A percentile compares a stretch with the other conserved stretches of the same genome.
These are phyloP conservation scores for Carpinus viminea DNA, from an alignment of 306 rosid genomes.

Conservation along the genomic window DNA sequence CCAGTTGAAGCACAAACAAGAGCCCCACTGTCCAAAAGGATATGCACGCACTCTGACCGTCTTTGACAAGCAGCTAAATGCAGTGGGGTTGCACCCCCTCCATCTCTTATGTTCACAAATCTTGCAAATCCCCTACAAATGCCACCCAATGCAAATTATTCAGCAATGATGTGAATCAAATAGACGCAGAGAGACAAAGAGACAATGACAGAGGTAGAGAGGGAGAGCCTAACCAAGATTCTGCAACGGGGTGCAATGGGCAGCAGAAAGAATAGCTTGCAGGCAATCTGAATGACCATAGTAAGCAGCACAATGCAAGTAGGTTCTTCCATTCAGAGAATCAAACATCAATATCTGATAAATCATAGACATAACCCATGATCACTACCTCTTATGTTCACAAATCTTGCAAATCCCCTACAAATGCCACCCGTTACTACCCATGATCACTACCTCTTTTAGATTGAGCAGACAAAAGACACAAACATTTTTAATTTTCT, in stretches of 20 bases:
- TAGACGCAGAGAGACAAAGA: not conserved
- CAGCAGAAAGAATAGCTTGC: conserved; percentile 69
- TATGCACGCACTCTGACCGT: conserved; percentile 57
- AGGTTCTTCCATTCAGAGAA: conserved; percentile 69
- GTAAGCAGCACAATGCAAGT: conserved; percentile 85
- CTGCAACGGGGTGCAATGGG: conserved; percentile 67
- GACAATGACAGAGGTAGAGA: conserved; percentile 1
- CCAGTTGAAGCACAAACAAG: conserved; percentile 78
- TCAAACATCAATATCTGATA: conserved; percentile 85
- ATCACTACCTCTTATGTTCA: conserved; percentile 7
- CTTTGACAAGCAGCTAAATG: conserved; percentile 82
- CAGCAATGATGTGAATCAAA: not conserved
- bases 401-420: too few relatives aligned
- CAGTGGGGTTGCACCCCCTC: conserved; percentile 80
- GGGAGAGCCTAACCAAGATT: conserved; percentile 60
- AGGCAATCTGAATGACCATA: conserved; percentile 80
- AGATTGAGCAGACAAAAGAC: not conserved
- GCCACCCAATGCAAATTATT: conserved; percentile 23
- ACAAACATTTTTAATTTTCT: not conserved
- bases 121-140: conserved; percentile 78
- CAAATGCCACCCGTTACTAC: too few relatives aligned
- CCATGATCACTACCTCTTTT: too few relatives aligned
- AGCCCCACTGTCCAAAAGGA: conserved; percentile 82
- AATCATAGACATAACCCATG: conserved; percentile 18
- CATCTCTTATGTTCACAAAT: conserved; percentile 90